phyloP scores from a whole-genome alignment of 2,329 filamentous ascomycete genomes.

The Colletotrichum aenigma region DNA sequence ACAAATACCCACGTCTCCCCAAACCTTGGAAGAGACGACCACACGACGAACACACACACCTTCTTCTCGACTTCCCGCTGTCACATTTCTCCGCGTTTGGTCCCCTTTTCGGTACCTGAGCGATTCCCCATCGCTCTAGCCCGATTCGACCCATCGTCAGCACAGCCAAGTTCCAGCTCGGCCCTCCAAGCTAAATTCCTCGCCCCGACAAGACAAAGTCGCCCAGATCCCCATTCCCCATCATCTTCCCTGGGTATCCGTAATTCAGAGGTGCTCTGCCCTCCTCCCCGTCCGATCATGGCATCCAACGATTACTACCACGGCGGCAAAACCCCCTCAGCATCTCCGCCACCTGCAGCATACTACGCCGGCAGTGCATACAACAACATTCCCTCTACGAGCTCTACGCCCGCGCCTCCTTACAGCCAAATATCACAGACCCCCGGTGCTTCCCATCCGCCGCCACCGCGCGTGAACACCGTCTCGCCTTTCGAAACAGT shows the following conservation, averaged over 20 bases:
- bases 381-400: slow-evolving; percentile 46
- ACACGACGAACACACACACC: not conserved
- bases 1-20: slow-evolving; percentile 18
- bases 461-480: slow-evolving; percentile 38
- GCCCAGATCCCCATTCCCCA: slow-evolving; percentile 7
- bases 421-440: slow-evolving; percentile 30
- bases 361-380: slow-evolving; percentile 39
- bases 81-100: slow-evolving; percentile 19
- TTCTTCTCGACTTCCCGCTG: slow-evolving; percentile 9
- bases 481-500: slow-evolving; percentile 67
- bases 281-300: slow-evolving; percentile 46
- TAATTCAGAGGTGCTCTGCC: not conserved
- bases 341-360: slow-evolving; percentile 42
- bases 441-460: slow-evolving; percentile 25
- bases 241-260: not conserved
- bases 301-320: slow-evolving; percentile 70
- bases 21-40: not conserved
- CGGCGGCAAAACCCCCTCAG: slow-evolving; percentile 42
- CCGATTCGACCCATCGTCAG: not conserved
- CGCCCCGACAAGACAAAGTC: not conserved
- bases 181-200: slow-evolving; percentile 19
- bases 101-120: slow-evolving; percentile 13
- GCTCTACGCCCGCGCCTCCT: slow-evolving; percentile 40
- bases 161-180: not conserved
- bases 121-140: slow-evolving; percentile 6